phyloP scores from a whole-genome alignment of 768 basidiomycete genomes.

The Lentinula aciculospora region DNA sequence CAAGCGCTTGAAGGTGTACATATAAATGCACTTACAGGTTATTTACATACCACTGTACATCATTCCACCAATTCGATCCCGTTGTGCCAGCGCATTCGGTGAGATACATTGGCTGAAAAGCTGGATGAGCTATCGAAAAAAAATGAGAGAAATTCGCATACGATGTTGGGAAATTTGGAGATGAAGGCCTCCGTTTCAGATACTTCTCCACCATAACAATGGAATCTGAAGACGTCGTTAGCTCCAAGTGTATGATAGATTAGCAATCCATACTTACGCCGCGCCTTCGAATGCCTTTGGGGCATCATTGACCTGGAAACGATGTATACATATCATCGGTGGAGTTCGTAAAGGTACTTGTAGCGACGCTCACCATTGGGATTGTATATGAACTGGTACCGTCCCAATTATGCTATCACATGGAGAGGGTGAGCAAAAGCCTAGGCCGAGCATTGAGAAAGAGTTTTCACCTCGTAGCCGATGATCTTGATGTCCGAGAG shows the following conservation, averaged over 20 bases:
- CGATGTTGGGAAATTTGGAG: slow-evolving; percentile 36
- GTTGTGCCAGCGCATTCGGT: slow-evolving; percentile 43
- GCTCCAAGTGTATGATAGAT: neutral
- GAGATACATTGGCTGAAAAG: slow-evolving; percentile 6
- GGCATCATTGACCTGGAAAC: neutral
- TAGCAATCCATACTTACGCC: neutral
- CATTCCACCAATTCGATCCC: slow-evolving; percentile 48
- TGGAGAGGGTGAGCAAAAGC: neutral
- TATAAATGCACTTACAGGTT: slow-evolving; percentile 21
- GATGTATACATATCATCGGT: neutral
- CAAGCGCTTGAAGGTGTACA: neutral
- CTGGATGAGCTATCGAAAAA: neutral
- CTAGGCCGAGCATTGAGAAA: neutral
- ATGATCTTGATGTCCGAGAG: slow-evolving; percentile 38
- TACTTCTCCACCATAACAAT: slow-evolving; percentile 23
- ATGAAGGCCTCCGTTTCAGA: slow-evolving; percentile 35
- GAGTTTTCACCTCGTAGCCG: neutral
- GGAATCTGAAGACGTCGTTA: slow-evolving; percentile 11
- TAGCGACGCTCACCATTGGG: slow-evolving; percentile 20
- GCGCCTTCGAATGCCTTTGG: neutral
- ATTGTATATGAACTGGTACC: slow-evolving; percentile 43
- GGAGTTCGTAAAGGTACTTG: neutral
- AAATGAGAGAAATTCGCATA: slow-evolving; percentile 6
- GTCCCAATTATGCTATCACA: slow-evolving; percentile 39
- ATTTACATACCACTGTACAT: slow-evolving; percentile 53